Base-by-base conservation (phyloP, 1,284 basidiomycete species). In the Amylostereum chailletii region DNA sequence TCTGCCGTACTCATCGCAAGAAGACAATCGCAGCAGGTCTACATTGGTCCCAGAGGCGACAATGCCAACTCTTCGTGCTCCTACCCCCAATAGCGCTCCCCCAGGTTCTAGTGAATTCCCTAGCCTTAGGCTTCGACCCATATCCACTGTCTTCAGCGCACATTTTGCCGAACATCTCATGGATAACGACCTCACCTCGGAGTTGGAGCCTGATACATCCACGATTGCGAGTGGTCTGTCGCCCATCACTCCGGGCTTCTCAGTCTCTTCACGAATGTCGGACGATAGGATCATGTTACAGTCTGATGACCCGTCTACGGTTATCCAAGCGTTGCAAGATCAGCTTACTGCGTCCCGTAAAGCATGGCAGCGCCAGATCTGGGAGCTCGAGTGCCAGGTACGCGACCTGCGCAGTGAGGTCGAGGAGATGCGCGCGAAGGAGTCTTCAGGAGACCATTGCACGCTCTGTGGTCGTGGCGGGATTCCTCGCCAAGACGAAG, bases 361-460 rank as follows among this genome's bases (percentile, higher is more conserved):
- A 53, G 75, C 73, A 29, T 86, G 81, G 80, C 81, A 85, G 58
- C 73, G 72, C 45, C 82, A 86, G 56, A 73, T 86, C 45, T 82
- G 75, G 79, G 86, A 87, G 58, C 67, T 90, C 48, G 86, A 86
- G 61, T 77, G 77, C 11, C 83, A 86, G 60, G 75, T 90, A 45
- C 73, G 77, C 42, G 82, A 85, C 60, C 68, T 82, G 42, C 77
- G 76, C 42, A 63, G 65, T 19, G 62, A 60, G 5, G 69, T 68
- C 19, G 59, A 63, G 32, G 61, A 45, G 11, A 47, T 82, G 45
- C 77, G 76, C 41, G 60, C 65, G 31, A 62, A 59, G 8, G 71
- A 68, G 32, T 56, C 59, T 29, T 58, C 62, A 37, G 63, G 62
- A 38, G 67, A 67, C 31, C 77, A 74, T 50, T 89, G 86, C 62